Conservation (phyloP, 495 filamentous ascomycete genomes). For the Penicillium diatomitis region DNA sequence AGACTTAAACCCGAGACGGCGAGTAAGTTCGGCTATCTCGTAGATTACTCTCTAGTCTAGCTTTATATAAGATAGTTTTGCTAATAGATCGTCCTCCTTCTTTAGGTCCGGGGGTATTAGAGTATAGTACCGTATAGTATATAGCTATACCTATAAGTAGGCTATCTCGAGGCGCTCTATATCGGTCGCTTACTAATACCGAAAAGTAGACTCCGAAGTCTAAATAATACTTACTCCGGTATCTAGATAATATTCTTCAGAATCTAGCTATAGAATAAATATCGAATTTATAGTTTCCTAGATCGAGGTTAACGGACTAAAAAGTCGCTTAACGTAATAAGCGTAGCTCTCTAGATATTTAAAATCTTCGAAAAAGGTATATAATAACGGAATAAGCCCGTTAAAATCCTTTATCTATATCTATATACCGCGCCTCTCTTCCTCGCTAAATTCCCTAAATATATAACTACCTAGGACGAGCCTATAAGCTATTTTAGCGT, state of each 20-base stretch:
- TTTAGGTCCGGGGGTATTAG: constrained; percentile 15
- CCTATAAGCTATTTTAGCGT: constrained; percentile 2
- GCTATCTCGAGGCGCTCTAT: constrained; percentile 8
- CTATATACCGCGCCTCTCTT: constrained; percentile 16
- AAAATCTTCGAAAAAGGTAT: constrained; percentile 30
- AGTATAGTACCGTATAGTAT: constrained; percentile 20
- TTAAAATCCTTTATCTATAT: constrained; percentile 9
- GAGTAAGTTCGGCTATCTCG: constrained; percentile 20
- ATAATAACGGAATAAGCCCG: constrained; percentile 21
- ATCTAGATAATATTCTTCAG: not conserved
- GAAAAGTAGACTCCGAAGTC: constrained; percentile 17
- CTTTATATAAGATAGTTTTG: constrained; percentile 11
- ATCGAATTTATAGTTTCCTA: constrained; percentile 8
- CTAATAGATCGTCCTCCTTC: constrained; percentile 12
- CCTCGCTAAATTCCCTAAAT: constrained; percentile 18
- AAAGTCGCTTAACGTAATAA: constrained; percentile 21
- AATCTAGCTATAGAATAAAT: not conserved
- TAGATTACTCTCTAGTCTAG: constrained; percentile 19
- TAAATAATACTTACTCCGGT: constrained; percentile 11
- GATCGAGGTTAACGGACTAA: constrained; percentile 2
- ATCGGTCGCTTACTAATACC: not conserved
- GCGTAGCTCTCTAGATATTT: constrained; percentile 19
- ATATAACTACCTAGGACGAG: constrained; percentile 9
- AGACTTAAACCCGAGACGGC: constrained; percentile 20
- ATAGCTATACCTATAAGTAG: constrained; percentile 20